Conservation (phyloP, 2,329 filamentous ascomycete genomes). For the Phialophora tarda region DNA sequence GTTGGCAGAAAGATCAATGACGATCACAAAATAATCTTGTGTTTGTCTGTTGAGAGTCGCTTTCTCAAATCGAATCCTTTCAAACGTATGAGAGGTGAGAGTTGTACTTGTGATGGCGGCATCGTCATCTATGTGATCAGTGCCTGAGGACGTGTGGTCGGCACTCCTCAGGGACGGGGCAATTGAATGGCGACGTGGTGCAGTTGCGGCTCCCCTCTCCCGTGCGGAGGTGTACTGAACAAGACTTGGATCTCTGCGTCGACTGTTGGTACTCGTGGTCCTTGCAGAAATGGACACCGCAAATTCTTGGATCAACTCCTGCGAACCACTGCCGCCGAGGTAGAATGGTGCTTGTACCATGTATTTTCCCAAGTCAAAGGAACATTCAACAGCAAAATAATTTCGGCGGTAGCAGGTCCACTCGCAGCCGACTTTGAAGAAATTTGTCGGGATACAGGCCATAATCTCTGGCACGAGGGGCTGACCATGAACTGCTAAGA, state of each 20-base stretch:
- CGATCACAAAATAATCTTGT: too few relatives aligned
- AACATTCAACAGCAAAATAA: slow-evolving; percentile 86
- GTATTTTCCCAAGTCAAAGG: slow-evolving; percentile 72
- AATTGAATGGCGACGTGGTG: slow-evolving; percentile 59
- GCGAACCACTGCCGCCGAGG: slow-evolving; percentile 53
- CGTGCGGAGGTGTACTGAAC: slow-evolving; percentile 91
- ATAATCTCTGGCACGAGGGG: slow-evolving; percentile 73
- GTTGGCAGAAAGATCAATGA: too few relatives aligned
- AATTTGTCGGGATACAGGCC: slow-evolving; percentile 85
- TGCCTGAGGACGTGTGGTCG: slow-evolving; percentile 21
- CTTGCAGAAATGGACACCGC: slow-evolving; percentile 80
- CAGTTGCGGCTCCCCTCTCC: slow-evolving; percentile 81
- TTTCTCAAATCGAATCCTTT: too few relatives aligned
- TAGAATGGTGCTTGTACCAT: slow-evolving; percentile 61
- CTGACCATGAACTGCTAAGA: slow-evolving; percentile 45
- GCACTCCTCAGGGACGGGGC: slow-evolving; percentile 23
- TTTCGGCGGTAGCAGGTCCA: slow-evolving; percentile 95
- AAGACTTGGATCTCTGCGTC: slow-evolving; percentile 77
- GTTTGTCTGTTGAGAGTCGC: too few relatives aligned
- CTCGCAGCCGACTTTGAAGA: slow-evolving; percentile 78
- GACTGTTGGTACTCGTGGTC: slow-evolving; percentile 65
- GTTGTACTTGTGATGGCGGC: too few relatives aligned
- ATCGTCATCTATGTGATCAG: too few relatives aligned
- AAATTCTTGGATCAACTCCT: slow-evolving; percentile 71
- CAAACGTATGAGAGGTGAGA: too few relatives aligned